Conservation (phyloP, 257 asterid genomes). For the Hygrophila difformis region DNA sequence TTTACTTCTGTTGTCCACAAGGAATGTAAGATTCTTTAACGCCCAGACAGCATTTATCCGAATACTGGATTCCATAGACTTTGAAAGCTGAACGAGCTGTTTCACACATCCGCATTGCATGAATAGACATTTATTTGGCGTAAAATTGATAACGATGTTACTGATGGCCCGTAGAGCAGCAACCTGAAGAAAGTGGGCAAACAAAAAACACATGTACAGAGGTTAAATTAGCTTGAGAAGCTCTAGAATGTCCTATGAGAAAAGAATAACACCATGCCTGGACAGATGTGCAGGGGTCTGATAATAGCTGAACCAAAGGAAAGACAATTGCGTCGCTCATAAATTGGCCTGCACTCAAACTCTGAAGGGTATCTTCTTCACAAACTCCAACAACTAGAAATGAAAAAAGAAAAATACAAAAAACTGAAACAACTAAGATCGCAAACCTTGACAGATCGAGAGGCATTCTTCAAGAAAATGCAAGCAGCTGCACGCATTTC, state of each 20-base stretch:
- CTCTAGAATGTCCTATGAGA: background rate
- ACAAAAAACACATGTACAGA: constrained; percentile 1
- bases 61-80: constrained; percentile 77
- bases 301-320: constrained; percentile 73
- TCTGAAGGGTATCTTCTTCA: constrained; percentile 47
- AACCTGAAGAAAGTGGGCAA: constrained; percentile 36
- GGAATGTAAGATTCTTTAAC: constrained; percentile 71
- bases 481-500: constrained; percentile 90
- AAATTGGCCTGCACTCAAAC: constrained; percentile 78
- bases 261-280: constrained; percentile 42
- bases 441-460: constrained; percentile 89
- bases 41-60: constrained; percentile 68
- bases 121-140: constrained; percentile 45
- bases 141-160: constrained; percentile 72
- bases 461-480: constrained; percentile 62
- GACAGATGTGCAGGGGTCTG: constrained; percentile 48
- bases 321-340: constrained; percentile 44
- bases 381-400: constrained; percentile 12
- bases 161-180: constrained; percentile 83
- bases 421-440: background rate
- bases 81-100: constrained; percentile 73
- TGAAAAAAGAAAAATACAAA: no score
- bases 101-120: constrained; percentile 69
- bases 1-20: constrained; percentile 57
- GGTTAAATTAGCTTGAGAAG: constrained; percentile 6